Base-by-base conservation (phyloP, 345 rosid genomes). In the Populus simonii region DNA sequence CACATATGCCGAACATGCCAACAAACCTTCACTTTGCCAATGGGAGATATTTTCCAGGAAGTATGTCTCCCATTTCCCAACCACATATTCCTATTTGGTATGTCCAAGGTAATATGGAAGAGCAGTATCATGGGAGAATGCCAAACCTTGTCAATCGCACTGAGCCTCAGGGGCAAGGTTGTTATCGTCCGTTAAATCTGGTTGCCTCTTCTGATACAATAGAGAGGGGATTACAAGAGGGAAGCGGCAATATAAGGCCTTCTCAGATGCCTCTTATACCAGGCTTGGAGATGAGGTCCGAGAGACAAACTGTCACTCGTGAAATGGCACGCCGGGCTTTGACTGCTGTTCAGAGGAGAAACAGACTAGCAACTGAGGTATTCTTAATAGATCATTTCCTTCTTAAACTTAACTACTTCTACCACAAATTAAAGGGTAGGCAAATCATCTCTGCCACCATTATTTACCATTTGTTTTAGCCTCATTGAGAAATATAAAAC, bases 361-460 rank as follows among this genome's bases (percentile, higher is more conserved):
- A 63, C 27, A 78, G 80, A 47, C 38, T 71, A 38, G 12, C 65
- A 12, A n/a, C 71, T 63, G 79, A 81, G 81, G 88, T 85, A 78
- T 36, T 75, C 33, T 45, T 8, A 43, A 25, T 22, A 39, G 69
- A 13, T 25, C 16, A 13, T 68, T 57, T 76, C 53, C 25, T 47
- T 51, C 25, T 31, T 51, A 49, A 67, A 36, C 31, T 16, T n/a
- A 15, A 66, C 36, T 49, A 6, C 10, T 18, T 29, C 29, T 38
- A 18, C 8, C n/a, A 23, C 39, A 23, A 62, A 59, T 10, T 61
- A 12, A 22, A 22, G 35, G 36, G 67, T 38, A n/a, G n/a, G 47
- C 4, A 59, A 61, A 74, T 38, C 20, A 22, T 65, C 59, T 23
- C 27, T 41, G 39, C n/a, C 8, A 27, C 25, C 59, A 63, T 25